A percentile compares a stretch with the other conserved stretches of the same genome.
phyloP scores from a whole-genome alignment of 1,284 basidiomycete genomes.

The Inonotus obliquus region DNA sequence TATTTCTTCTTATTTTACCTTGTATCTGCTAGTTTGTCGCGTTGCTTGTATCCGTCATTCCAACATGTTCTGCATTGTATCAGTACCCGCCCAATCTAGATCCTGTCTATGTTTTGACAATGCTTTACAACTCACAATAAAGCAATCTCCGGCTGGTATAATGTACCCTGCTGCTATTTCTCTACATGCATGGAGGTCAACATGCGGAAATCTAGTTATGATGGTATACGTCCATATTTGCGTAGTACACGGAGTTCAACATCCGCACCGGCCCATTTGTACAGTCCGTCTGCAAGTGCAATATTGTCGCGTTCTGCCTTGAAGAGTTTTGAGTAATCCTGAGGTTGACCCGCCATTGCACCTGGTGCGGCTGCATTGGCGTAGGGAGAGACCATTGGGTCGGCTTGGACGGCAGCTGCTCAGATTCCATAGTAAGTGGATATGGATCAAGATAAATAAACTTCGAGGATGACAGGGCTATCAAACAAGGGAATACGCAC shows the following conservation, averaged over 20 bases:
- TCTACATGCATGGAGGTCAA: neutral
- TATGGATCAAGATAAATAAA: neutral
- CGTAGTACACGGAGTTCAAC: conserved; percentile 75
- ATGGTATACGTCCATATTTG: conserved; percentile 59
- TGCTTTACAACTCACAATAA: no score
- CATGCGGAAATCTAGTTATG: neutral
- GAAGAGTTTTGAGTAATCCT: conserved; percentile 89
- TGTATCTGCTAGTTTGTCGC: neutral
- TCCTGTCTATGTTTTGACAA: no score
- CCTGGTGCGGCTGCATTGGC: conserved; percentile 48
- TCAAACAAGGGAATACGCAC: conserved; percentile 41
- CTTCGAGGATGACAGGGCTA: neutral
- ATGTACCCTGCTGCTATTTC: neutral
- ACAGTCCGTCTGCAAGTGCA: conserved; percentile 82
- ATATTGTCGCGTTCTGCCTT: conserved; percentile 92
- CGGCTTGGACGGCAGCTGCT: conserved; percentile 76
- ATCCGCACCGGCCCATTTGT: conserved; percentile 76
- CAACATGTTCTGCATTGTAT: neutral
- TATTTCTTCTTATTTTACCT: neutral
- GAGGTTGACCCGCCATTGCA: conserved; percentile 51
- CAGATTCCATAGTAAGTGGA: conserved; percentile 9
- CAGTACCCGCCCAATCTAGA: neutral
- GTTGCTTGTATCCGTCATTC: neutral
- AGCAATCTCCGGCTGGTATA: neutral
- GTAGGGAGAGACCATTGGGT: conserved; percentile 71